Percentiles rank a stretch among this genome's conserved stretches.
Conservation (phyloP, 129 eudicot species). For the Pittosporum tobira region DNA sequence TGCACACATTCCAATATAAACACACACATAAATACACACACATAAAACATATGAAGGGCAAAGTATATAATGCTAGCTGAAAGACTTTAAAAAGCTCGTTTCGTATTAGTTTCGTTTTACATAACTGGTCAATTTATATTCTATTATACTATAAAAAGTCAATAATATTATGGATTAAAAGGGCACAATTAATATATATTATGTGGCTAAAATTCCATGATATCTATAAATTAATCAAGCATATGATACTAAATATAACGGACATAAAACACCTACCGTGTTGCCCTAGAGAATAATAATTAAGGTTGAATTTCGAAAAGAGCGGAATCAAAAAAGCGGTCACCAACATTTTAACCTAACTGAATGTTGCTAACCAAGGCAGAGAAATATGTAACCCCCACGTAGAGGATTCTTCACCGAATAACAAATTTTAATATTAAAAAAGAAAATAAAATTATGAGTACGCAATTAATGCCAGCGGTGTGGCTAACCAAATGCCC, state of each 20-base stretch:
- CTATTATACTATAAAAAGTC: not conserved
- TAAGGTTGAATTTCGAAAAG: too few species aligned
- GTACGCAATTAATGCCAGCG: slow-evolving; percentile 29
- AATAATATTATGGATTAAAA: not conserved
- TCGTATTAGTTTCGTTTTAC: slow-evolving; percentile 1
- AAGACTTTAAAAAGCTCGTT: too few species aligned
- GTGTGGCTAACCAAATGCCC: slow-evolving; percentile 45
- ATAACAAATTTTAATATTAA: not conserved
- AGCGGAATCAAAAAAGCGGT: slow-evolving; percentile 13
- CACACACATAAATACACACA: not conserved
- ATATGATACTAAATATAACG: too few species aligned
- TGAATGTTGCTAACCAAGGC: slow-evolving; percentile 30
- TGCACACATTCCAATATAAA: slow-evolving; percentile 32
- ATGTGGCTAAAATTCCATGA: too few species aligned
- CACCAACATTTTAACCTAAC: slow-evolving; percentile 34
- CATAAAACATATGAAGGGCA: too few species aligned
- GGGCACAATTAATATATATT: not conserved
- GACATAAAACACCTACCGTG: too few species aligned
- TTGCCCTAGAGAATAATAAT: too few species aligned
- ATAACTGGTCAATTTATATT: not conserved
- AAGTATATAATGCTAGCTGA: too few species aligned
- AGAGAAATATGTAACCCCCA: slow-evolving; percentile 13
- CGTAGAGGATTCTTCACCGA: not conserved
- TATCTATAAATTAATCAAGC: too few species aligned
- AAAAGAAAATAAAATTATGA: slow-evolving; percentile 9